Evolutionary conservation across 345 rosid species (phyloP), one percentile per base, ranked within the genome.

Genomic region (Gossypium turneri): DNA sequence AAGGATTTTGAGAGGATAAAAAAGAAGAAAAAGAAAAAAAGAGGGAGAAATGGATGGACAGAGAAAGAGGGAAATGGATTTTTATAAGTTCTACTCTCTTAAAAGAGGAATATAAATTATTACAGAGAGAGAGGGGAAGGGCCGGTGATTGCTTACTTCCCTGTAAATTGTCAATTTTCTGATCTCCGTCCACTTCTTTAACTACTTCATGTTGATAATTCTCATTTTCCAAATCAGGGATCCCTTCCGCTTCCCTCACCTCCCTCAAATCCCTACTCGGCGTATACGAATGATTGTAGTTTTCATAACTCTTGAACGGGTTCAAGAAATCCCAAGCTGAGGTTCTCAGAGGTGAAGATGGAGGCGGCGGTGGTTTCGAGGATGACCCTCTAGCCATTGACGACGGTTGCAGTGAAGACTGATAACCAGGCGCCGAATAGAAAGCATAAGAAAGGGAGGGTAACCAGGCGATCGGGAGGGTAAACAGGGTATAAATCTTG

Each of bases 141-240:
- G n/a, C n/a, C n/a, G n/a, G n/a, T n/a, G n/a, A n/a, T n/a, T n/a
- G n/a, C n/a, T n/a, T n/a, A n/a, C n/a, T n/a, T n/a, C n/a, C n/a
- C n/a, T n/a, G n/a, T n/a, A n/a, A n/a, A n/a, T n/a, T n/a, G n/a
- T n/a, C n/a, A n/a, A n/a, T n/a, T 78, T 84, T 90, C 72, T 80
- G 83, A 50, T 77, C 84, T 29, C 81, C 85, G 27, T 85, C 81
- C 24, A 93, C 93, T 80, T 93, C 79, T 78, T 90, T 93, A 47
- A 93, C 95, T 41, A 85, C 89, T 81, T 92, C 97, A 47, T 82
- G 85, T 9, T 80, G 88, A 12, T 68, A 82, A 72, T 88, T 88
- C 66, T 89, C 98, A 9, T 93, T 94, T 81, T 96, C 99, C 82
- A 96, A 83, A 71, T 96, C 99, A 70, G 99, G 99, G 4, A 96